Evolutionary conservation across 805 yeast genomes (phyloP).

Genomic region (Candida xyloterini): DNA sequence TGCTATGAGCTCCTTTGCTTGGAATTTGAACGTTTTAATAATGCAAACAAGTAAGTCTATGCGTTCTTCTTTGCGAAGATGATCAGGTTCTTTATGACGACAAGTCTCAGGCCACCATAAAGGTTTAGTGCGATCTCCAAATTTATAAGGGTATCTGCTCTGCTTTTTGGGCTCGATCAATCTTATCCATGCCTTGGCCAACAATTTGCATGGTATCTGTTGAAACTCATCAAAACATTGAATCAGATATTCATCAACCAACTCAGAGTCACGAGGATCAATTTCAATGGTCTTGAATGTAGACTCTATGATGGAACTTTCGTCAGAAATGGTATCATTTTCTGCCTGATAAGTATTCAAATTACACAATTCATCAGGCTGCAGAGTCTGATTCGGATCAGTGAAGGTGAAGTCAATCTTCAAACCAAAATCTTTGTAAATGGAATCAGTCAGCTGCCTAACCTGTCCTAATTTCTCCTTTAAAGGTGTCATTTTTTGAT

Average conservation of each 20-base stretch:
- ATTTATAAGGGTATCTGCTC: constrained; percentile 58
- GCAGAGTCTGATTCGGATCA: constrained; percentile 8
- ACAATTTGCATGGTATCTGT: constrained; percentile 55
- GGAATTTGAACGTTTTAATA: constrained; percentile 26
- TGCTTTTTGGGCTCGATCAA: constrained; percentile 66
- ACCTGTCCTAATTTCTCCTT: constrained; percentile 11
- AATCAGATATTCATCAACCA: constrained; percentile 24
- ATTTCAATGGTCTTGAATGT: constrained; percentile 18
- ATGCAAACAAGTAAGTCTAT: constrained; percentile 45
- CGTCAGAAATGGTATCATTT: constrained; percentile 8
- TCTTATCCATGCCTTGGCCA: constrained; percentile 69
- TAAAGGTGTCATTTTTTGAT: constrained; percentile 15
- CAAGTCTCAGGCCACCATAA: constrained; percentile 68
- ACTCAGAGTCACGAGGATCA: constrained; percentile 17
- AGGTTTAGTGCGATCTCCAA: constrained; percentile 49
- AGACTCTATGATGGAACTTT: constrained; percentile 8
- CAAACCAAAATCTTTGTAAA: constrained; percentile 16
- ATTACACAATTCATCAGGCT: neutral
- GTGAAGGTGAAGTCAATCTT: constrained; percentile 10
- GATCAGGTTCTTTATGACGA: constrained; percentile 72
- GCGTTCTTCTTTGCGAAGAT: constrained; percentile 58
- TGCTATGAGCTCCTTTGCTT: constrained; percentile 20
- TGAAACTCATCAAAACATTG: constrained; percentile 39
- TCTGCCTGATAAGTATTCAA: neutral
- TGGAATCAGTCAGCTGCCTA: constrained; percentile 12